Base-by-base conservation (phyloP, 2,329 filamentous ascomycete species). In the Alternaria postmessia region DNA sequence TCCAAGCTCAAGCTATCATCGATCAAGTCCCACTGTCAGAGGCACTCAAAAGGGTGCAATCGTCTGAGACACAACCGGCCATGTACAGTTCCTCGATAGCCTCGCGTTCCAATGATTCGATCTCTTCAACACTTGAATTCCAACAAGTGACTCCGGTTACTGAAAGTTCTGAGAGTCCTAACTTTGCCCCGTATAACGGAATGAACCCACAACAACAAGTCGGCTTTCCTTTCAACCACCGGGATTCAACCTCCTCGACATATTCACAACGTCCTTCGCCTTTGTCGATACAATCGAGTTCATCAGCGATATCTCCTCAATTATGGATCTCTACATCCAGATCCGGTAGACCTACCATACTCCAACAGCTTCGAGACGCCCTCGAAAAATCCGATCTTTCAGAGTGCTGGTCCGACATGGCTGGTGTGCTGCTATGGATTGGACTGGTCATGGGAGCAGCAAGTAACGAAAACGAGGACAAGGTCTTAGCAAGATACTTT, bases 391-490 rank as follows among this genome's bases (percentile, higher is more conserved):
- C 75, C 3, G 65, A 78, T 48, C 55, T 77, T 30, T 72, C 73
- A 4, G 66, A 73, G 22, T 74, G 70, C 46, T 79, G 78, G 77
- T 55, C 57, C 47, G 75, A 78, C 54, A 74, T 79, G 70, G 73
- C 73, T 1, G 78, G 78, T 42, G 74, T 79, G n/a, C 68, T 79
- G 2, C 65, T 79, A 36, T 80, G 77, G 77, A 66, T 78, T 47
- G 67, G 69, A 0, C 70, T 79, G 7, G 68, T 73, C 7, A 64
- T 68, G 22, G 77, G 74, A 9, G 77, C 77, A 6, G 75, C 77
- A 14, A 75, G 67, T 36, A 65, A 63, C 41, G 63, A 68, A 11
- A 63, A 43, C 51, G 69, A 69, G 16, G 64, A 67, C 54, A 67
- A 62, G 18, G 49, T 64, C 1, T 30, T 67, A 28, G 61, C 64